These are phyloP conservation scores for Xerocomellus amylosporus DNA, from an alignment of 768 basidiomycete species.

Conservation along the genomic window DNA sequence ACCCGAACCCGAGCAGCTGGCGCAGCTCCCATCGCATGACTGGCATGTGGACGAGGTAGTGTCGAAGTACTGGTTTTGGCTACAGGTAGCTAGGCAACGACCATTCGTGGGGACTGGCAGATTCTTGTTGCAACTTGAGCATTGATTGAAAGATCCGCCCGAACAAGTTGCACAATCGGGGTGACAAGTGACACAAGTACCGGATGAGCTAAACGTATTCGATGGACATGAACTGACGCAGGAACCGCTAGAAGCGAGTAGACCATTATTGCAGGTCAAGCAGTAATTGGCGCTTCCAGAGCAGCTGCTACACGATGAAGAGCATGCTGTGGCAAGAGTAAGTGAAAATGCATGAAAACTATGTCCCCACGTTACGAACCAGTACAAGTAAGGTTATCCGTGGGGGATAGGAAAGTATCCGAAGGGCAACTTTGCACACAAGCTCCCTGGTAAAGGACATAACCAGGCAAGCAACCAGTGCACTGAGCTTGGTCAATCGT, in stretches of 20 bases:
- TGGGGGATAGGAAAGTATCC: conserved; percentile 67
- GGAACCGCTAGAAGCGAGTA: conserved; percentile 67
- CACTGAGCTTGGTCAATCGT: conserved; percentile 66
- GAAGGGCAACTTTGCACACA: conserved; percentile 72
- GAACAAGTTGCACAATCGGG: conserved; percentile 84
- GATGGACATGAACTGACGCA: conserved; percentile 77
- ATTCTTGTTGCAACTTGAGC: conserved; percentile 62
- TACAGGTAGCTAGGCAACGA: conserved; percentile 76
- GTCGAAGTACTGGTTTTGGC: conserved; percentile 72
- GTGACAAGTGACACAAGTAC: conserved; percentile 73
- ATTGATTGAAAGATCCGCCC: conserved; percentile 76
- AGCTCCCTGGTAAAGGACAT: conserved; percentile 63
- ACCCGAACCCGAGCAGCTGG: conserved; percentile 72
- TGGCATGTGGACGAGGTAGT: conserved; percentile 59
- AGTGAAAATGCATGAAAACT: not conserved
- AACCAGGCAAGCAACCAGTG: conserved; percentile 76
- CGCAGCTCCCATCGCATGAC: conserved; percentile 72
- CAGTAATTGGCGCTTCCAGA: conserved; percentile 66
- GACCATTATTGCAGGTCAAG: conserved; percentile 63
- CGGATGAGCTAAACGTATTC: conserved; percentile 62
- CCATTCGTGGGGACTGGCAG: conserved; percentile 74
- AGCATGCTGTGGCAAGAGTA: conserved; percentile 49
- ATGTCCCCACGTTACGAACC: conserved; percentile 42
- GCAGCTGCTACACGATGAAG: conserved; percentile 73
- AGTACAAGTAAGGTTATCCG: conserved; percentile 71